A percentile compares a stretch with the other conserved stretches of the same genome.
Conservation (phyloP, 2,329 filamentous ascomycete species). For the Rutstroemia sp. region DNA sequence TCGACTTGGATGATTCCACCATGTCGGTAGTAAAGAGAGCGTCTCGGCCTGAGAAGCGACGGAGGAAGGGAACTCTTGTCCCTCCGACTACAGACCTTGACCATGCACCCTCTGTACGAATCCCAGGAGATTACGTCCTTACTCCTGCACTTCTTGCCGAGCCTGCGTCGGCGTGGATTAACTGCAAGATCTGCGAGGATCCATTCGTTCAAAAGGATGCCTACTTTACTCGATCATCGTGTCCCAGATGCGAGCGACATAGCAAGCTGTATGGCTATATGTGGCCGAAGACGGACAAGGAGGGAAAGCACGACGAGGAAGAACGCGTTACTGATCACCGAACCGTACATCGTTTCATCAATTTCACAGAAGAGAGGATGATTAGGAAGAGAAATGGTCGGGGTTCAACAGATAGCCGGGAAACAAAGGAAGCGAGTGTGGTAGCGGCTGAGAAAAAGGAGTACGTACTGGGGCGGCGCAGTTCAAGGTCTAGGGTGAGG, state of each 20-base stretch:
- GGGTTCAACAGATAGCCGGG: slow-evolving; percentile 18
- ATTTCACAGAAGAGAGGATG: slow-evolving; percentile 54
- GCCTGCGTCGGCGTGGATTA: slow-evolving; percentile 73
- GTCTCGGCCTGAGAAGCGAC: neutral
- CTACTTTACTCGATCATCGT: slow-evolving; percentile 78
- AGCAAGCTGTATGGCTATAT: slow-evolving; percentile 91
- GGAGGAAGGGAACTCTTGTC: slow-evolving; percentile 13
- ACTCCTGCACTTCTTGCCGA: slow-evolving; percentile 70
- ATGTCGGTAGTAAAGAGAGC: slow-evolving; percentile 9
- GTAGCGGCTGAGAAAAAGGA: neutral
- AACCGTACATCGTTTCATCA: slow-evolving; percentile 77
- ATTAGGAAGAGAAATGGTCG: slow-evolving; percentile 18
- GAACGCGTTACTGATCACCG: slow-evolving; percentile 69
- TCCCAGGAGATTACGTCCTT: slow-evolving; percentile 74
- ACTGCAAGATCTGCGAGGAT: slow-evolving; percentile 75
- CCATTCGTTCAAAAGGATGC: slow-evolving; percentile 85
- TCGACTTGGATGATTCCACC: slow-evolving; percentile 12
- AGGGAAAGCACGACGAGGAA: slow-evolving; percentile 65
- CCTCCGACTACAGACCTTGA: slow-evolving; percentile 20
- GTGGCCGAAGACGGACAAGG: slow-evolving; percentile 91
- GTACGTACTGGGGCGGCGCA: slow-evolving; percentile 1
- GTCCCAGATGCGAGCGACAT: slow-evolving; percentile 88
- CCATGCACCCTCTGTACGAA: slow-evolving; percentile 35
- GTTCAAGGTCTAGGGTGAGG: neutral
- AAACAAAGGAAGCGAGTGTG: slow-evolving; percentile 19